Conservation (phyloP, 306 rosid species). For the Prunus mongolica region DNA sequence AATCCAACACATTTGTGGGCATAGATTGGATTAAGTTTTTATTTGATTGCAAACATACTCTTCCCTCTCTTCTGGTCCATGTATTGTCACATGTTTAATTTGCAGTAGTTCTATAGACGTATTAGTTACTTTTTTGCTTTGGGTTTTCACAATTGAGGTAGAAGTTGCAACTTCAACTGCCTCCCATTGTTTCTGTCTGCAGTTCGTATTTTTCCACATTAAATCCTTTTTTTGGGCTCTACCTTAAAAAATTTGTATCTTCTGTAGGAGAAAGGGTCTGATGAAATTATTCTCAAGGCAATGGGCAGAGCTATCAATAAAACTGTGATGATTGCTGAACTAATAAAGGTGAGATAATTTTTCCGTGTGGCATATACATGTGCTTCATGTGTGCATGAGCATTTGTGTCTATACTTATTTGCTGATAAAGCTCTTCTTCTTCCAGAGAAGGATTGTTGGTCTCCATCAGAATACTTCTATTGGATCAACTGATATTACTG, state of each 20-base stretch:
- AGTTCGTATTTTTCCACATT: background rate
- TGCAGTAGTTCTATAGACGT: background rate
- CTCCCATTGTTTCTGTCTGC: background rate
- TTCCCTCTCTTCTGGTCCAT: too few species aligned
- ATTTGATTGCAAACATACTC: too few species aligned
- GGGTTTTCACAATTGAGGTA: background rate
- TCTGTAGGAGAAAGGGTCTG: conserved; percentile 68
- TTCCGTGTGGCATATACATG: background rate
- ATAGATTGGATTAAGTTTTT: too few species aligned
- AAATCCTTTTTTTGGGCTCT: background rate
- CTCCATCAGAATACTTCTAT: conserved; percentile 70
- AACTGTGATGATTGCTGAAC: conserved; percentile 84
- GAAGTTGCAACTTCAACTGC: background rate
- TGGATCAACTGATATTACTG: conserved; percentile 86
- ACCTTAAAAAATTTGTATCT: conserved; percentile 6
- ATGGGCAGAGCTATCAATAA: conserved; percentile 94
- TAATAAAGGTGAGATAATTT: conserved; percentile 61
- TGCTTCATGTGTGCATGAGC: background rate
- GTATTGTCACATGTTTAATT: too few species aligned
- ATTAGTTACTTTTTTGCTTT: background rate
- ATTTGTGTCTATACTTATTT: background rate
- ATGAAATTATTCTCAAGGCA: conserved; percentile 74
- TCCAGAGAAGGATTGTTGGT: conserved; percentile 81
- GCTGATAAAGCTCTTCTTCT: conserved; percentile 22
- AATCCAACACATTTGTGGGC: too few species aligned